A percentile compares a stretch with the other conserved stretches of the same genome.
These are phyloP conservation scores for Trichoderma hamatum DNA, from an alignment of 2,329 filamentous ascomycete genomes.

Conservation along the genomic window DNA sequence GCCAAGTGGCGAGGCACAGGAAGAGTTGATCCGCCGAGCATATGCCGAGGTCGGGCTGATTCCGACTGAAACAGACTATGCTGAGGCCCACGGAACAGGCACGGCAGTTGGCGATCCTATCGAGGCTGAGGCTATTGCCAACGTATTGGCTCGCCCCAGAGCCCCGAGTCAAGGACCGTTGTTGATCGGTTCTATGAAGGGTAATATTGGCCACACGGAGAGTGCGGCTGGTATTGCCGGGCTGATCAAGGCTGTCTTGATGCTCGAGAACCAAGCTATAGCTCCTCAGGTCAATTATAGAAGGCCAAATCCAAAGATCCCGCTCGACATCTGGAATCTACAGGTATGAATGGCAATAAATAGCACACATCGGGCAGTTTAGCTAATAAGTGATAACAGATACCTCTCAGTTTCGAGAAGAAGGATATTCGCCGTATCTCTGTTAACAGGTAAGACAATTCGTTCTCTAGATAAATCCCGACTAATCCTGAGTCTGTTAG, in stretches of 20 bases:
- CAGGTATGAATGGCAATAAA: background rate
- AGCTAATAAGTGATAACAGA: background rate
- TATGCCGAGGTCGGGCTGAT: slow-evolving; percentile 27
- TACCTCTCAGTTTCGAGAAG: background rate
- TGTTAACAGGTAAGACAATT: background rate
- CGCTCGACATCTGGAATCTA: background rate
- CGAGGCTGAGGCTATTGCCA: slow-evolving; percentile 47
- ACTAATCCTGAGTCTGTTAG: background rate
- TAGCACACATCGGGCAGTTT: no score
- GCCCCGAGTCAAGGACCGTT: slow-evolving; percentile 31
- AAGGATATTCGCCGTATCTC: background rate
- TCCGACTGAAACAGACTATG: slow-evolving; percentile 30
- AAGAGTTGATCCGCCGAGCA: slow-evolving; percentile 42
- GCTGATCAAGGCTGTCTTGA: slow-evolving; percentile 36
- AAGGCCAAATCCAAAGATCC: slow-evolving; percentile 1
- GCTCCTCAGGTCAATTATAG: background rate
- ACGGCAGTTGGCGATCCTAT: slow-evolving; percentile 57
- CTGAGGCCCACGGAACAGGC: slow-evolving; percentile 57
- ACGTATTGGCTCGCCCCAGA: slow-evolving; percentile 45
- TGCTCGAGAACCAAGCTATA: slow-evolving; percentile 26
- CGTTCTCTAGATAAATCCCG: no score
- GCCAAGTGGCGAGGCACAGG: slow-evolving; percentile 32
- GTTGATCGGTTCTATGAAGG: slow-evolving; percentile 35
- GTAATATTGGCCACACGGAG: slow-evolving; percentile 36
- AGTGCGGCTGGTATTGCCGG: slow-evolving; percentile 32